Conservation (phyloP, 1,284 basidiomycete species). For the Microbotryum violaceum region DNA sequence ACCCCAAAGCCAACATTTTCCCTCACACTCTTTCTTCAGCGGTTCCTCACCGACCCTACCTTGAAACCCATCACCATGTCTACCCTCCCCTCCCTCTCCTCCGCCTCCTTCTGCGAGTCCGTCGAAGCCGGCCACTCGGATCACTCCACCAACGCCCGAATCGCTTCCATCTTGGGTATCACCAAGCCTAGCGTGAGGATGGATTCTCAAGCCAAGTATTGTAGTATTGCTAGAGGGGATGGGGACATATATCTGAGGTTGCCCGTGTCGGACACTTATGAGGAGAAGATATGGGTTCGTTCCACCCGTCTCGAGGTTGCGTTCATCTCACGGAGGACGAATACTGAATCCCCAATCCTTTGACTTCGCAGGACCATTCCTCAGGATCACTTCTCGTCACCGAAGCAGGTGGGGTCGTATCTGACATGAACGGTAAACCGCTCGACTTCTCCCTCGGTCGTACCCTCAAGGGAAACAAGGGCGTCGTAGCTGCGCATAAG, state of each 20-base stretch:
- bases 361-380: slow-evolving; percentile 69
- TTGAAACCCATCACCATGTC: slow-evolving; percentile 35
- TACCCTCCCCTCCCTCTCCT: slow-evolving; percentile 42
- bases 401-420: slow-evolving; percentile 81
- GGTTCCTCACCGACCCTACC: slow-evolving; percentile 25
- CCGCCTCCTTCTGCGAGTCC: slow-evolving; percentile 75
- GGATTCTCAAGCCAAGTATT: slow-evolving; percentile 98
- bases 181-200: slow-evolving; percentile 66
- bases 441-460: slow-evolving; percentile 83
- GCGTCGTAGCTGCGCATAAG: slow-evolving; percentile 69
- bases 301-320: background rate
- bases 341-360: background rate
- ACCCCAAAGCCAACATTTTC: background rate
- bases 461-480: slow-evolving; percentile 77
- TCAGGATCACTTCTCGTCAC: slow-evolving; percentile 75
- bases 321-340: background rate
- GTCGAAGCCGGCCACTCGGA: slow-evolving; percentile 90
- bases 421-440: slow-evolving; percentile 67
- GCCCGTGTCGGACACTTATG: slow-evolving; percentile 66
- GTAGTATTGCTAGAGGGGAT: slow-evolving; percentile 76
- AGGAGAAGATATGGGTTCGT: slow-evolving; percentile 82
- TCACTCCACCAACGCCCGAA: slow-evolving; percentile 66
- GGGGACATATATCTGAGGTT: slow-evolving; percentile 85
- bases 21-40: slow-evolving; percentile 16
- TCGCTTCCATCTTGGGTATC: slow-evolving; percentile 63